These are phyloP conservation scores for Miscanthus lutarioriparius DNA, from an alignment of 176 grass and related monocot genomes.

Conservation along the genomic window DNA sequence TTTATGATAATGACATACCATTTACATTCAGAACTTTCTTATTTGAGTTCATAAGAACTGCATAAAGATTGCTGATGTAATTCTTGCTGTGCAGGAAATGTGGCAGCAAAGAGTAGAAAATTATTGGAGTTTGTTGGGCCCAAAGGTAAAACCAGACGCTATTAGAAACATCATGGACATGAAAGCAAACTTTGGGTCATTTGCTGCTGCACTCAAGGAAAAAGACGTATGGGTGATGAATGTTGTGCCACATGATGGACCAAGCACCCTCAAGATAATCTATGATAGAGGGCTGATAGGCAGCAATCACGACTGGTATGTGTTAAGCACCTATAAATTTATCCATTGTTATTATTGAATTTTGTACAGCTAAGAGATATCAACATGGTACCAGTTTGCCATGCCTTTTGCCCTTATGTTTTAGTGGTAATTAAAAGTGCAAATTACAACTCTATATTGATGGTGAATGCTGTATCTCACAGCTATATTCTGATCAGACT, in stretches of 20 bases:
- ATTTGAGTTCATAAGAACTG: slow-evolving; percentile 20
- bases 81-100: slow-evolving; percentile 65
- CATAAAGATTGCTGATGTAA: slow-evolving; percentile 26
- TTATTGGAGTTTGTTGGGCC: slow-evolving; percentile 77
- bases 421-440: background rate
- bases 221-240: slow-evolving; percentile 97
- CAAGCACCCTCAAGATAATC: slow-evolving; percentile 92
- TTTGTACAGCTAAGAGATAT: background rate
- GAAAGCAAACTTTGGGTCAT: slow-evolving; percentile 97
- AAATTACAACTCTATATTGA: background rate
- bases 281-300: slow-evolving; percentile 96
- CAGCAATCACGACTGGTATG: slow-evolving; percentile 81
- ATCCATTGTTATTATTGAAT: slow-evolving; percentile 24
- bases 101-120: slow-evolving; percentile 89
- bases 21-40: slow-evolving; percentile 18
- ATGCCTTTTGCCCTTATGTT: background rate
- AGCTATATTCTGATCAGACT: slow-evolving; percentile 23
- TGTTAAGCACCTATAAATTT: slow-evolving; percentile 20
- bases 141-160: slow-evolving; percentile 71
- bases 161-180: slow-evolving; percentile 99
- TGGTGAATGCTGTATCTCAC: slow-evolving; percentile 4
- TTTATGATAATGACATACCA: background rate
- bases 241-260: slow-evolving; percentile 80
- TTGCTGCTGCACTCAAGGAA: slow-evolving; percentile 90
- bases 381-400: background rate